Evolutionary conservation across 1,139 yeast genomes (phyloP), one percentile per base, ranked within the genome.

Genomic region (Suhomyces kunorum): DNA sequence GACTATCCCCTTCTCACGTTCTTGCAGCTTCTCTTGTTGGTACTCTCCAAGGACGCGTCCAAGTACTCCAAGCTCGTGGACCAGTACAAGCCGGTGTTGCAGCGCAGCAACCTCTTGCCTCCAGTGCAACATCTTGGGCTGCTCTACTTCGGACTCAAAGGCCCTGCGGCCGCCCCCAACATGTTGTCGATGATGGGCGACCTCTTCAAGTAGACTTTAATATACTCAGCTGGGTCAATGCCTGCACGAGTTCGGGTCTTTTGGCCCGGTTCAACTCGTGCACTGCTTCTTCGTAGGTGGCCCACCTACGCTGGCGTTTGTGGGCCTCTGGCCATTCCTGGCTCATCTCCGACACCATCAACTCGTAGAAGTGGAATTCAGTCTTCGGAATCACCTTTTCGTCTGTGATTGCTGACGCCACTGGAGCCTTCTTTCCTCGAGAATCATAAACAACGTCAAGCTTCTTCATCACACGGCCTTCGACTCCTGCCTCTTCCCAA

Each of bases 401-500:
- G 6, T 74, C 73, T 28, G 67, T 68, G 34, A 74, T 71, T 6
- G 71, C 79, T 9, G 36, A 14, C 7, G 34, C 36, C 6, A 68
- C 57, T 2, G 87, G 84, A 3, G 80, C 76, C 59, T 81, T 78
- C 28, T 76, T 70, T 7, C 88, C 88, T 43, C 95, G 62, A 53
- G 75, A 69, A 55, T 88, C 96, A 38, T 74, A 75, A 18, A 87
- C 83, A 1, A 76, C 68, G 0, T 92, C 95, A 32, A 90, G 64
- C 44, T 71, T 71, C 34, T 56, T 51, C 2, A 69, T 52, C 11
- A 88, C 72, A 13, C 60, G 66, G 4, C 96, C 96, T 30, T 76
- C 76, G 20, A 85, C 87, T 0, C 98, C 98, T 0, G 96, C 95
- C 61, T 92, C 99, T 62, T 92, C 98, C 98, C 98, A 92, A 0